Evolutionary conservation across 306 rosid species (phyloP), one percentile per base, ranked within the genome.

Genomic region (Hippophae tibetana): DNA sequence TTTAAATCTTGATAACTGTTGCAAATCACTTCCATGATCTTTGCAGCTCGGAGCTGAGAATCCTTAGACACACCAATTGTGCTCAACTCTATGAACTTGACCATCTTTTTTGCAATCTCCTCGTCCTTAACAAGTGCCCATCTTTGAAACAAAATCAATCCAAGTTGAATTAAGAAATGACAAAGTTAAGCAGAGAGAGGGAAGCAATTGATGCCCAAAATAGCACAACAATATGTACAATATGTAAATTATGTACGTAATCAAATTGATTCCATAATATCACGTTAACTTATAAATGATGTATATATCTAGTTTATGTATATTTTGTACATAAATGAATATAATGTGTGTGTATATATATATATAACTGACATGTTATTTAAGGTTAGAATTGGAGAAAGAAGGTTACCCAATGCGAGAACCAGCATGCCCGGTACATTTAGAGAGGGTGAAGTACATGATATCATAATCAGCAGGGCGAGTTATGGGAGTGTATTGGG

Each of bases 371-470:
- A 18, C 1, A 18, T 18, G 23, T 18, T 18, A 18, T 18, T 18
- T 18, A 18, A 18, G 23, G 1, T 18, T 18, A 0, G 23, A 18
- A 18, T 18, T 18, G 38, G 38, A 46, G 10, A 9, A 46, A 46
- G 7, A 9, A 46, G 40, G 74, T 71, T 3, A 90, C 97, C 96
- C 97, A 6, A 90, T 72, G 13, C 97, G 89, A 2, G 95, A 90
- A 42, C 95, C 96, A 10, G 86, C 97, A 69, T 90, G 96, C 6
- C 97, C 97, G 0, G 94, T 87, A 79, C 89, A 76, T 64, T 90
- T 90, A 63, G 97, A 90, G 52, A 18, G 23, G 79, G 97, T 90
- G 72, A 90, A 87, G 54, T 72, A 64, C 90, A 83, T 82, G 13
- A 90, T 13, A 64, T 90, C 89, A 50, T 81, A 70, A 13, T 83